Evolutionary conservation across 2,329 filamentous ascomycete genomes (phyloP), one percentile per base, ranked within the genome.

Genomic region (Sarocladium oryzae): DNA sequence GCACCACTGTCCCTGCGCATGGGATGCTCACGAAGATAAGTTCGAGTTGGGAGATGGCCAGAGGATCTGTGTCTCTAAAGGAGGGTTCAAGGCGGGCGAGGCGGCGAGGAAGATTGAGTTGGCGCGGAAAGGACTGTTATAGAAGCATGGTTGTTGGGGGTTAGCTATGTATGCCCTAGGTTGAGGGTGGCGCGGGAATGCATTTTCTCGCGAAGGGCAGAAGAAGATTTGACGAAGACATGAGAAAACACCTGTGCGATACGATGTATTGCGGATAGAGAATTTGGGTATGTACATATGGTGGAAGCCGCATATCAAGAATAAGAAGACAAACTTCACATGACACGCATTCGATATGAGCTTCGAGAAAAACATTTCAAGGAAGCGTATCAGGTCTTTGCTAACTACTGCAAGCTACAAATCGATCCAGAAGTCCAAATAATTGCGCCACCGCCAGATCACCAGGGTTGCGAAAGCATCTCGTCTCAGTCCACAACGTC

Each of bases 1-100:
- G 1, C 92, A 97, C 67, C 93, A 99, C 70, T 99, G 93, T 69
- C 93, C 93, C 24, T 99, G 93, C 71, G 78, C 89, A 2, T 95
- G 86, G 73, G 84, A 86, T 1, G 70, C 75, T 8, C 74, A 86
- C 55, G 84, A 92, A 63, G 88, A 92, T 58, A 93, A 93, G 64
- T 80, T 89, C 56, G 88, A 87, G 67, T 61, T 84, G 26, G 81
- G 76, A 4, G 86, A 91, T 3, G 88, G 88, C 0, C 81, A 82
- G 58, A 79, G 85, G 36, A 73, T 90, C 43, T 93, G 88, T 61
- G 74, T 86, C 1, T 88, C 83, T 40, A 89, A 84, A 61, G 86
- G 87, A 2, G 88, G 88, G 0, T 90, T 84, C 70, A 84, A 82
- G 61, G 74, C 74, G 1, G 85, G 84, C 10, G 87, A 90, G 68